Evolutionary conservation across 1,139 yeast genomes (phyloP), one percentile per base, ranked within the genome.

Genomic region (Kluyveromyces sp.): DNA sequence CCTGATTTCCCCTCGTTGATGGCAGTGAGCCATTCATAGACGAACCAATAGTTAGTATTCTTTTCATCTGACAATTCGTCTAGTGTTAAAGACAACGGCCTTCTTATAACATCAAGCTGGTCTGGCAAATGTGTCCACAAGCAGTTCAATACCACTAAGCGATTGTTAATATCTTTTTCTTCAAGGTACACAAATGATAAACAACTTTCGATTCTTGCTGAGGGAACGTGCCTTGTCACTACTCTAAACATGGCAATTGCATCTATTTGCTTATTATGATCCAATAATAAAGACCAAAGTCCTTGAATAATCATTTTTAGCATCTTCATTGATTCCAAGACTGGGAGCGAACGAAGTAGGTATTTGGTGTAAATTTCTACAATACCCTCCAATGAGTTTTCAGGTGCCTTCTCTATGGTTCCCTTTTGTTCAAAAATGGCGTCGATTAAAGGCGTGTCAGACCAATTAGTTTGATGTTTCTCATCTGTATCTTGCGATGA

Each of bases 51-150:
- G 44, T 71, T 68, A 29, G 74, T 69, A 15, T 68, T 68, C 42
- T 73, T 63, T 2, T 67, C 61, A 35, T 69, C 73, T 33, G 66
- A 59, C 25, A 85, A 59, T 43, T 78, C 84, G 58, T 88, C 96
- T 25, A 87, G 60, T 8, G 87, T 67, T 4, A 87, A 59, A 50
- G 81, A 79, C n/a, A 88, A 64, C 0, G 95, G 92, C 48, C 83
- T 71, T 8, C 74, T 69, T 26, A 88, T 64, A 6, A 89, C 66
- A 0, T 65, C 55, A 10, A 66, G 62, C 39, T 60, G 59, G 7
- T 72, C 74, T 49, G 66, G 70, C 1, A 84, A 71, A 53, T 81
- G 85, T 3, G 69, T 69, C 90, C 92, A 83, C 21, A 83, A 59
- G 3, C 75, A 69, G 43, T 74, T 72, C 48, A 83, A 71, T 0